Percentiles rank a stretch among this genome's conserved stretches.
These are phyloP conservation scores for Castanospermum australe DNA, from an alignment of 306 rosid genomes.

Conservation along the genomic window DNA sequence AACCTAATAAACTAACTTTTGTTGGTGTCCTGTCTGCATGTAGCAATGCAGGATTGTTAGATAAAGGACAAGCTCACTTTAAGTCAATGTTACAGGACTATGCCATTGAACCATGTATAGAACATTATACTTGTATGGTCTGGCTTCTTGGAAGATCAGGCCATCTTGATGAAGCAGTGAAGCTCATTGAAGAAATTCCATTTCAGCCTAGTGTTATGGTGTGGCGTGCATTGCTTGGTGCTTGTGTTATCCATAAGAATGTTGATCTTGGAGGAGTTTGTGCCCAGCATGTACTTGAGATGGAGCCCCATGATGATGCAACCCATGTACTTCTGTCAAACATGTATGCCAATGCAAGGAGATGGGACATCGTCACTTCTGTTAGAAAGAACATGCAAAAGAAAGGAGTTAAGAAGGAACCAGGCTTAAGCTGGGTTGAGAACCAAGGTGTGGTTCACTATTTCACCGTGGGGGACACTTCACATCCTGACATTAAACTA, in stretches of 20 bases:
- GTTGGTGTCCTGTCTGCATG: background rate
- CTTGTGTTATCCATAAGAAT: background rate
- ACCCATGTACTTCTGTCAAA: background rate
- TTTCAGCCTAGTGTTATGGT: background rate
- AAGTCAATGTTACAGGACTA: background rate
- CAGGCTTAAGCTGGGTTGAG: background rate
- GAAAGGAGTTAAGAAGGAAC: background rate
- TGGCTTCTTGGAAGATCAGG: background rate
- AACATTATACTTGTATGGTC: slow-evolving; percentile 1
- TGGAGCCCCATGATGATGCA: background rate
- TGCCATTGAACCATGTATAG: background rate
- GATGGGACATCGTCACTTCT: background rate
- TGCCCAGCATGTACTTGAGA: slow-evolving; percentile 3
- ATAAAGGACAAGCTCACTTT: background rate
- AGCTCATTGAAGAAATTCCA: slow-evolving; percentile 2
- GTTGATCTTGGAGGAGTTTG: background rate
- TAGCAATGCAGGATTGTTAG: background rate
- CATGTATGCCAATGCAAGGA: background rate
- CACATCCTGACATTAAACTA: background rate
- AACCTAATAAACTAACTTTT: background rate
- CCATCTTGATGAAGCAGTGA: background rate
- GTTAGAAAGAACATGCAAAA: background rate
- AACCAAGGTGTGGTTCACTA: background rate
- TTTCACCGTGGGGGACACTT: background rate
- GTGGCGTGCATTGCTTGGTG: background rate